Conservation (phyloP, 768 basidiomycete genomes). For the Auriscalpium microsporum region DNA sequence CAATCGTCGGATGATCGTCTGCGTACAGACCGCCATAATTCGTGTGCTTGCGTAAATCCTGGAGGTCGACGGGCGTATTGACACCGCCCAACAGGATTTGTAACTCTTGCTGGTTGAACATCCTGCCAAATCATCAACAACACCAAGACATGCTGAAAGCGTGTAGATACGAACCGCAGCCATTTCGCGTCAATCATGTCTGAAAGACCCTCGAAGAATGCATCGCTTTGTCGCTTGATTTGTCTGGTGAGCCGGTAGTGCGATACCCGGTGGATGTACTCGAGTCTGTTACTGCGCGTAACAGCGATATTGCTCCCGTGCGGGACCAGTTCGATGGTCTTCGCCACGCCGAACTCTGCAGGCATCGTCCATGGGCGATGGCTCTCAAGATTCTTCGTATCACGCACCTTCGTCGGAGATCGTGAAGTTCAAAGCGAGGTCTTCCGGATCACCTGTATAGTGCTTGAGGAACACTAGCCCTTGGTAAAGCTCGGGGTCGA, state of each 20-base stretch:
- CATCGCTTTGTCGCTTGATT: slow-evolving; percentile 74
- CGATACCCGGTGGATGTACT: slow-evolving; percentile 84
- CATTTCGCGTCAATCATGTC: slow-evolving; percentile 90
- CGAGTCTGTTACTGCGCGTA: slow-evolving; percentile 80
- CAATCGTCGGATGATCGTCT: slow-evolving; percentile 61
- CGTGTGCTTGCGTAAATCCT: slow-evolving; percentile 70
- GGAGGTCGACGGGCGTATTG: slow-evolving; percentile 75
- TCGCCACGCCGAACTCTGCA: slow-evolving; percentile 74
- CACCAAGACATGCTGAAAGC: neutral
- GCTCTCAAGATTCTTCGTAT: neutral
- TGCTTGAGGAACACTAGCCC: slow-evolving; percentile 92
- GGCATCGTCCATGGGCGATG: slow-evolving; percentile 1
- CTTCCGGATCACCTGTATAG: slow-evolving; percentile 78
- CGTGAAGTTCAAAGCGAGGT: slow-evolving; percentile 84
- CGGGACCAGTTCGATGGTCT: slow-evolving; percentile 69
- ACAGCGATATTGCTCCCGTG: slow-evolving; percentile 78
- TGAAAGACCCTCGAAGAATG: slow-evolving; percentile 87
- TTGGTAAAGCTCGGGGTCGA: slow-evolving; percentile 88
- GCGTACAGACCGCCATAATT: slow-evolving; percentile 78
- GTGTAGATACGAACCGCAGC: slow-evolving; percentile 47
- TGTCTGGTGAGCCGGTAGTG: slow-evolving; percentile 85
- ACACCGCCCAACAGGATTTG: slow-evolving; percentile 88
- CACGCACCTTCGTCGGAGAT: slow-evolving; percentile 73
- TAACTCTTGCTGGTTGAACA: slow-evolving; percentile 97
- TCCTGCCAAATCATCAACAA: slow-evolving; percentile 33